Conservation (phyloP, 495 filamentous ascomycete species). For the Parathielavia appendiculata region DNA sequence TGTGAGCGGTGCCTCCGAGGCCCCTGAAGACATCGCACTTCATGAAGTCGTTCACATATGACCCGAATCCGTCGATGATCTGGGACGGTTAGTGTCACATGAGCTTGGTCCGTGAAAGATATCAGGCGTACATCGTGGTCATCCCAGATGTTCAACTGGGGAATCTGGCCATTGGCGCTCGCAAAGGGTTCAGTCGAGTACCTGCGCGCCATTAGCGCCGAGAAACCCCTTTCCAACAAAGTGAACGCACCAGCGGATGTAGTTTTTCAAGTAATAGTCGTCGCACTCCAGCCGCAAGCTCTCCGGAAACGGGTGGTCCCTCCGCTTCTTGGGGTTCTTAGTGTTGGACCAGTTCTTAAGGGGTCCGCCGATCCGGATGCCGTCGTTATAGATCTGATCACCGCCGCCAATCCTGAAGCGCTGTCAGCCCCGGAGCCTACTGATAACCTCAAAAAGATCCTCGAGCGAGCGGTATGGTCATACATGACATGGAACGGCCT, state of each 20-base stretch:
- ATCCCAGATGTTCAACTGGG: constrained; percentile 93
- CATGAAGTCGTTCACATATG: constrained; percentile 93
- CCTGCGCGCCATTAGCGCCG: constrained; percentile 11
- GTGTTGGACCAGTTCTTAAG: constrained; percentile 77
- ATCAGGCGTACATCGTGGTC: constrained; percentile 61
- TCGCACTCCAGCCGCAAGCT: constrained; percentile 71
- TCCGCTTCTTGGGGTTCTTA: constrained; percentile 72
- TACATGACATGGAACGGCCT: constrained; percentile 82
- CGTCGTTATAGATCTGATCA: constrained; percentile 94
- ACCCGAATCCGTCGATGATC: constrained; percentile 90
- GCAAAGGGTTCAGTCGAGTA: constrained; percentile 81
- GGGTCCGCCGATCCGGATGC: constrained; percentile 76
- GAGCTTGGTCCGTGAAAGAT: not conserved
- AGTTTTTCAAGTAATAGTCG: constrained; percentile 85
- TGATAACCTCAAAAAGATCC: too few species aligned
- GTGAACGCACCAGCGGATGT: constrained; percentile 62
- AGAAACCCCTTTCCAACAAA: not conserved
- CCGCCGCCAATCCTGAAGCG: constrained; percentile 69
- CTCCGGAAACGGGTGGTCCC: constrained; percentile 69
- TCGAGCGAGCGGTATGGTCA: not conserved
- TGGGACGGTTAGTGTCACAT: constrained; percentile 30
- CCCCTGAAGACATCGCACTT: constrained; percentile 80
- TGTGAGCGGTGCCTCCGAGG: constrained; percentile 79
- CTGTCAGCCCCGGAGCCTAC: not conserved
- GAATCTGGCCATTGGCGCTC: constrained; percentile 76